Evolutionary conservation across 176 grass and related monocot genomes (phyloP), one percentile per base, ranked within the genome.

Genomic region (Cenchrus americanus): DNA sequence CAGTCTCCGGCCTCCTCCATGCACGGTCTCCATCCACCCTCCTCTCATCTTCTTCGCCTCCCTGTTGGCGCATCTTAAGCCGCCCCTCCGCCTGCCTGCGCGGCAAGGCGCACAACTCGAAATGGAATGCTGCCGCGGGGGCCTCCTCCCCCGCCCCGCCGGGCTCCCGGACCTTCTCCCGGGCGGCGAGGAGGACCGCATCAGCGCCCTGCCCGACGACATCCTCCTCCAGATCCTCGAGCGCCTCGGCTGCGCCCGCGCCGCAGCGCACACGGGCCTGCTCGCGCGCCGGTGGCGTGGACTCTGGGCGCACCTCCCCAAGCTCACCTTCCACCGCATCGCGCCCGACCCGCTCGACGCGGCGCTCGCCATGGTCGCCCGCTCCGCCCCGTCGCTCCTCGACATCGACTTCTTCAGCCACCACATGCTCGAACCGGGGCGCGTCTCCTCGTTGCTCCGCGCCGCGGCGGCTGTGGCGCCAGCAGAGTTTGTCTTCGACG

Each of bases 211-310:
- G 46, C 47, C 46, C 47, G 69, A 72, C 69, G 47, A 72, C 46
- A 3, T 72, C 2, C 69, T 72, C 47, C 69, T 72, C 69, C 7
- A 50, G 22, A 27, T 72, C 46, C 46, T 72, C 46, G 69, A 13
- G 13, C 6, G 44, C 69, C 46, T 72, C 44, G n/a, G 69, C 44
- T 71, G 69, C 68, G 68, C 43, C 42, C 44, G 69, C 69, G 30
- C 73, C 51, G 73, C 52, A 30, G 73, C 73, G 9, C 30, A 41
- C 18, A 60, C 73, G 2, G 54, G 34, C 32, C 54, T 76, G 53
- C 74, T 76, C 54, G 74, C 54, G 34, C 74, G 32, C 53, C 74
- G 74, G 54, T 76, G 54, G 74, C 54, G 74, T 34, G 74, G 74
- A 5, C 73, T 75, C 50, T 75, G 52, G 74, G 54, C 34, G 6